Base-by-base conservation (phyloP, 2,329 filamentous ascomycete species). In the Dryadomyces sulphureus region DNA sequence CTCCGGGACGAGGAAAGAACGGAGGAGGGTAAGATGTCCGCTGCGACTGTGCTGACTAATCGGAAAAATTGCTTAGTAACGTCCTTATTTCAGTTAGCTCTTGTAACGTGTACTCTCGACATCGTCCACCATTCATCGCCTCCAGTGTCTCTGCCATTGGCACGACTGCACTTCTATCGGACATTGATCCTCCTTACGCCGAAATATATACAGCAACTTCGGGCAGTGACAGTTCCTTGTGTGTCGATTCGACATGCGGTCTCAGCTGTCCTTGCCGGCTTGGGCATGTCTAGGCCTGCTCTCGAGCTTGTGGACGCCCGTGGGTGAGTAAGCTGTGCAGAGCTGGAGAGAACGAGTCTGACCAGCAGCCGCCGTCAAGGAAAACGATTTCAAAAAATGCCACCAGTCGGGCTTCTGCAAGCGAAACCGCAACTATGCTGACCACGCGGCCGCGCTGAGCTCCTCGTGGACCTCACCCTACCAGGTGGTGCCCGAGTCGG, bases 351-450 rank as follows among this genome's bases (percentile, higher is more conserved):
- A 7, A 30, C 7, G 7, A 30, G 27, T 14, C 34, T n/a, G 16
- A n/a, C 16, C 20, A n/a, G 17, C 54, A 94, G 88, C 76, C 53
- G 72, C 77, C 56, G 92, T 98, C 45, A 98, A 98, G 67, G 84
- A 94, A 60, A 80, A 94, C 57, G 89, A 94, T 62, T 98, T 96
- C 73, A 98, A 96, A 61, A 94, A 84, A 56, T 98, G 92, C 68
- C 69, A 84, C 54, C 90, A 98, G 61, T 92, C 90, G 5, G 92
- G 92, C 57, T 98, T 98, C 69, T 98, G 92, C 67, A 92, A 88
- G 61, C 84, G 92, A 53, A 96, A 96, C 66, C 80, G 92, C 61
- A 84, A 77, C 35, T 89, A 84, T 60, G 92, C 92, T 60, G 89
- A 96, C 64, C 69, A 75, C 52, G 87, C 80, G 51, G 65, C 75